A percentile compares a stretch with the other conserved stretches of the same genome.
Conservation (phyloP, 2,329 filamentous ascomycete genomes). For the Cadophora sp. region DNA sequence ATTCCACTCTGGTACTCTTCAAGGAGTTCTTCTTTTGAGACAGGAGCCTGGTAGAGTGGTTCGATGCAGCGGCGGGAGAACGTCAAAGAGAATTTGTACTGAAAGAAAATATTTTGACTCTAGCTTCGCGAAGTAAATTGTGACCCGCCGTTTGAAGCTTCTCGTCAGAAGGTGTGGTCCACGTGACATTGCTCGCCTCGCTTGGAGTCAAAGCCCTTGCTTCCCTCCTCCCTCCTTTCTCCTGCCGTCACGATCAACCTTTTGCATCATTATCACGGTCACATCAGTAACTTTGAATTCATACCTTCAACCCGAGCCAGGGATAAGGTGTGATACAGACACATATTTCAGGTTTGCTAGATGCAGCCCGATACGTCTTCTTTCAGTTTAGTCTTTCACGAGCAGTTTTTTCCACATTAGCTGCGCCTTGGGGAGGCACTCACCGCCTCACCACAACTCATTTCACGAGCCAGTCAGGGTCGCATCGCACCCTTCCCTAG, state of each 20-base stretch:
- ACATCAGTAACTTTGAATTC: background rate
- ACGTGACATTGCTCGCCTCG: conserved; percentile 3
- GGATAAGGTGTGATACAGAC: background rate
- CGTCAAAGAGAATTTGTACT: background rate
- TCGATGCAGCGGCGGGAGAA: background rate
- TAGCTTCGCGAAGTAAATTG: background rate
- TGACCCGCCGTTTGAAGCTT: background rate
- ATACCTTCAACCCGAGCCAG: background rate
- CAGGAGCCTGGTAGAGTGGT: background rate
- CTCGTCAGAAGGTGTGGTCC: background rate
- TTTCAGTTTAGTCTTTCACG: background rate
- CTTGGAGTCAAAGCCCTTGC: background rate
- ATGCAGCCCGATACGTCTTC: background rate
- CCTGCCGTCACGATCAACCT: background rate
- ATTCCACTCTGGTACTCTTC: background rate
- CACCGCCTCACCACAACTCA: conserved; percentile 4
- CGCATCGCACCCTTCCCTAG: background rate
- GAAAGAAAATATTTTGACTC: background rate
- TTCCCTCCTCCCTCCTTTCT: too few relatives aligned
- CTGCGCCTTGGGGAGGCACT: background rate
- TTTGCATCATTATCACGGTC: background rate
- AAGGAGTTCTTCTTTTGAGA: too few relatives aligned
- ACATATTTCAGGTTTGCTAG: background rate
- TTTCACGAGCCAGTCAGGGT: background rate
- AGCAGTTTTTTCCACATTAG: background rate